Percentiles rank a stretch among this genome's conserved stretches.
phyloP scores from a whole-genome alignment of 2,329 filamentous ascomycete species.

The Aspergillus fumigatus region DNA sequence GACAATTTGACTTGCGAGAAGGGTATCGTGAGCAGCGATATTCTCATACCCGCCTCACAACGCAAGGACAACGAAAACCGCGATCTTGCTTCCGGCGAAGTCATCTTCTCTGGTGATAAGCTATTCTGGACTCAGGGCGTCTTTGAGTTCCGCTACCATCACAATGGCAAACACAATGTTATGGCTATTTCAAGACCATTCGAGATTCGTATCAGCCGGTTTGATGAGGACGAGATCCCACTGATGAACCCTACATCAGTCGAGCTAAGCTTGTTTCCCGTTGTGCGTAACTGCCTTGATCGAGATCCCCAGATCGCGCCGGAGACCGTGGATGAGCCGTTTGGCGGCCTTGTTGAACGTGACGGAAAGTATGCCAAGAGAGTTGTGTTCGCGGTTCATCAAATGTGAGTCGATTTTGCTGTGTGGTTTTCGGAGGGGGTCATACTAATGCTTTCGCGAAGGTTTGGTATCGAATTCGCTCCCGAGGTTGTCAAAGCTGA shows the following conservation, averaged over 20 bases:
- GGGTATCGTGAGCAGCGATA: constrained; percentile 69
- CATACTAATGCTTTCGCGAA: constrained; percentile 21
- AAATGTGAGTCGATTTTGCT: constrained; percentile 62
- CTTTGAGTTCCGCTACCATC: constrained; percentile 96
- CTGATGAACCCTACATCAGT: constrained; percentile 64
- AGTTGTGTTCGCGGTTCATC: constrained; percentile 88
- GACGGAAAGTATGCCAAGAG: constrained; percentile 84
- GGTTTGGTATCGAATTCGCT: constrained; percentile 90
- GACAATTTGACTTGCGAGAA: constrained; percentile 70
- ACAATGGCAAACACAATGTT: constrained; percentile 85
- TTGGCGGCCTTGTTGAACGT: constrained; percentile 78
- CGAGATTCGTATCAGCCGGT: constrained; percentile 77
- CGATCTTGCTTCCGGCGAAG: constrained; percentile 69
- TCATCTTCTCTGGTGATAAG: constrained; percentile 86
- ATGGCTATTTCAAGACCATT: constrained; percentile 94
- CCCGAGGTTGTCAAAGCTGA: constrained; percentile 89
- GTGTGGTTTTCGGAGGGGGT: not conserved
- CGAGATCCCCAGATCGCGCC: constrained; percentile 88
- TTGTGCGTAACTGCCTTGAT: constrained; percentile 90
- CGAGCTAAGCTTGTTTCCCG: constrained; percentile 70
- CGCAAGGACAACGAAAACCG: constrained; percentile 46
- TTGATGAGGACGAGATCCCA: constrained; percentile 68
- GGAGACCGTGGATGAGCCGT: constrained; percentile 69
- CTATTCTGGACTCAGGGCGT: constrained; percentile 96
- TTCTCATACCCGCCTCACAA: constrained; percentile 46